Conservation (phyloP, 1,139 yeast species). For the Saccharomyces pastorianus region DNA sequence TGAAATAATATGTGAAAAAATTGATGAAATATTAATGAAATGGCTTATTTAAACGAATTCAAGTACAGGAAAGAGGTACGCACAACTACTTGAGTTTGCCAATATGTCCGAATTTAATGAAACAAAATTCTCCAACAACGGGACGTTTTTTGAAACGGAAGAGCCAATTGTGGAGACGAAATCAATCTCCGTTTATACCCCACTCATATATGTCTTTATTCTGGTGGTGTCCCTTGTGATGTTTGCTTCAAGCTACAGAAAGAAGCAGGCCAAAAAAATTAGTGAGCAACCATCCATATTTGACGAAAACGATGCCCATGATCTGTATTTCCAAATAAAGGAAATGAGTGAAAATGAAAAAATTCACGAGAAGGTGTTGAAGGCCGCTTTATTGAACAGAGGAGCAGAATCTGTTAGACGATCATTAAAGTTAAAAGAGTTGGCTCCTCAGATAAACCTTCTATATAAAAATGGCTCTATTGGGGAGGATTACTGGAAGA, state of each 20-base stretch:
- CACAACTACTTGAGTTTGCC: neutral
- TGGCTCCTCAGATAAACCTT: constrained; percentile 49
- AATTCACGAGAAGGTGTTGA: constrained; percentile 73
- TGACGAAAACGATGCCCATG: constrained; percentile 57
- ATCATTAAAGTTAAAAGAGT: constrained; percentile 67
- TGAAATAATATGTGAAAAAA: constrained; percentile 8
- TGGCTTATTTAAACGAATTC: neutral
- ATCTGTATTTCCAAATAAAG: constrained; percentile 55
- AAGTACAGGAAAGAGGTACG: neutral
- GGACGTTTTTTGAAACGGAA: constrained; percentile 16
- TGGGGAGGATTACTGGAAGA: constrained; percentile 81
- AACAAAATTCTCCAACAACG: constrained; percentile 2
- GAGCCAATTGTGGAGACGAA: constrained; percentile 23
- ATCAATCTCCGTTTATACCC: constrained; percentile 74
- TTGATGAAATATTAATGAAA: constrained; percentile 7
- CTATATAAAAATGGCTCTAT: constrained; percentile 83
- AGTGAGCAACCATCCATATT: constrained; percentile 62
- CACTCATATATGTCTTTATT: constrained; percentile 69
- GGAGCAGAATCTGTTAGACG: constrained; percentile 90
- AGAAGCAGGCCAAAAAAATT: constrained; percentile 47
- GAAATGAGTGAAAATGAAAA: constrained; percentile 40
- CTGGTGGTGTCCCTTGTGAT: constrained; percentile 60
- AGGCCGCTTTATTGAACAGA: constrained; percentile 79
- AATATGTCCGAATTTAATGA: constrained; percentile 1
- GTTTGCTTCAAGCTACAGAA: constrained; percentile 68